Evolutionary conservation across 2,329 filamentous ascomycete species (phyloP).

Genomic region (Colletotrichum euphorbiae): DNA sequence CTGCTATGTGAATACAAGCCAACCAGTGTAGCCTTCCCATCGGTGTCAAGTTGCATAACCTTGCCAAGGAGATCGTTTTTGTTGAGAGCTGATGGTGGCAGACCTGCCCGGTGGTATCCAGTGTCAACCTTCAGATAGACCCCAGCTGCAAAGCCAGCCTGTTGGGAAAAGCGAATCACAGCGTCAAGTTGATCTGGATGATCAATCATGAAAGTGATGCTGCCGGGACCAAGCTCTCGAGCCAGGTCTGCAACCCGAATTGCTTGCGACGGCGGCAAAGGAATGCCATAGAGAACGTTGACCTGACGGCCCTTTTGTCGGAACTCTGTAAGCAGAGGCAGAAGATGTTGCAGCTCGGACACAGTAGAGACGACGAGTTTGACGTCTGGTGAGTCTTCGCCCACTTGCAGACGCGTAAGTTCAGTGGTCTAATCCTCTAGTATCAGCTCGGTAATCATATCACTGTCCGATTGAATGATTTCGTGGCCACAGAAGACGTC

Average conservation of each 20-base stretch:
- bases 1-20: conserved; percentile 51
- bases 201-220: conserved; percentile 68
- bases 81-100: conserved; percentile 57
- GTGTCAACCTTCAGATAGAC: conserved; percentile 73
- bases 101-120: conserved; percentile 72
- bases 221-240: conserved; percentile 55
- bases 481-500: too few species aligned
- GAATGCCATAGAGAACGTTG: conserved; percentile 70
- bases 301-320: conserved; percentile 38
- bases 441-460: fast-evolving
- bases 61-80: conserved; percentile 51
- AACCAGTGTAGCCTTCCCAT: conserved; percentile 36
- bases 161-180: conserved; percentile 47
- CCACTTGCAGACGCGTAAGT: conserved; percentile 66
- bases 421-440: conserved; percentile 60
- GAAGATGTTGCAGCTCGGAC: conserved; percentile 66
- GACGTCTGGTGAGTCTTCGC: conserved; percentile 51
- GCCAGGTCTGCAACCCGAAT: conserved; percentile 61
- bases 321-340: conserved; percentile 54
- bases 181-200: conserved; percentile 60
- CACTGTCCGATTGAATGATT: neutral
- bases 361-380: conserved; percentile 72
- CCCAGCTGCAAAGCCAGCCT: conserved; percentile 46
- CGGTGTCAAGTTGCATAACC: conserved; percentile 45
- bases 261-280: conserved; percentile 65